Percentiles rank a stretch among this genome's conserved stretches.
phyloP scores from a whole-genome alignment of 495 filamentous ascomycete genomes.

The Mycothermus thermophilus region DNA sequence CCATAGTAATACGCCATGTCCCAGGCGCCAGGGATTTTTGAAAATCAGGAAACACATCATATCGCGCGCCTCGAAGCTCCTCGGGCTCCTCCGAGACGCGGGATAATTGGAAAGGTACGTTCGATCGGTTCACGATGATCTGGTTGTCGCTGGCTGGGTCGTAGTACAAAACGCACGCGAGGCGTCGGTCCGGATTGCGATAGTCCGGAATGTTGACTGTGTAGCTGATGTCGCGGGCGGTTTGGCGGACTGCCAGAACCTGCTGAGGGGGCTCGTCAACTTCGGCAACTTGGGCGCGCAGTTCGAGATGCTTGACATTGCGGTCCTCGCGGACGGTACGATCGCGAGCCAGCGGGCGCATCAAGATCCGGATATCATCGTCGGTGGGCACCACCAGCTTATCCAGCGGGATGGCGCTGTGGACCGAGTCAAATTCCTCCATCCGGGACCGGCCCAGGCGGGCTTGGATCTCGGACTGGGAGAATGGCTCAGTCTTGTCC shows the following conservation, averaged over 20 bases:
- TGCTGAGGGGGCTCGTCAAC: constrained; percentile 28
- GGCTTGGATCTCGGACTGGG: constrained; percentile 31
- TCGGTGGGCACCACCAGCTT: constrained; percentile 26
- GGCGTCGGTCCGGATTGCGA: constrained; percentile 11
- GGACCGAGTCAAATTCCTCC: constrained; percentile 16
- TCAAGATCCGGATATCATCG: constrained; percentile 34
- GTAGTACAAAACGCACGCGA: constrained; percentile 38
- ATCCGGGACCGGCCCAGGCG: constrained; percentile 19
- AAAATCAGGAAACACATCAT: constrained; percentile 27
- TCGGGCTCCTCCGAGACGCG: constrained; percentile 19
- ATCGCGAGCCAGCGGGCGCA: constrained; percentile 32
- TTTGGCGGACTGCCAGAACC: constrained; percentile 38
- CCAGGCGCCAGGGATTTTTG: constrained; percentile 30
- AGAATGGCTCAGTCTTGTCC: constrained; percentile 38
- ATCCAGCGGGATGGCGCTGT: constrained; percentile 29
- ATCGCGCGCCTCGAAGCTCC: constrained; percentile 18
- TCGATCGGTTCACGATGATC: constrained; percentile 32
- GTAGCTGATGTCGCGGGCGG: constrained; percentile 34
- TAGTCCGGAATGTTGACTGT: constrained; percentile 34
- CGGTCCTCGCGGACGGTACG: constrained; percentile 35
- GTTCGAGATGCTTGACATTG: constrained; percentile 29
- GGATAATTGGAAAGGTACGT: constrained; percentile 30
- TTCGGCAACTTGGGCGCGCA: constrained; percentile 31
- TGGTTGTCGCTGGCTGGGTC: constrained; percentile 36
- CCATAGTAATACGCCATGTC: constrained; percentile 34